phyloP scores from a whole-genome alignment of 1,284 basidiomycete species.

The Nidula niveotomentosa region DNA sequence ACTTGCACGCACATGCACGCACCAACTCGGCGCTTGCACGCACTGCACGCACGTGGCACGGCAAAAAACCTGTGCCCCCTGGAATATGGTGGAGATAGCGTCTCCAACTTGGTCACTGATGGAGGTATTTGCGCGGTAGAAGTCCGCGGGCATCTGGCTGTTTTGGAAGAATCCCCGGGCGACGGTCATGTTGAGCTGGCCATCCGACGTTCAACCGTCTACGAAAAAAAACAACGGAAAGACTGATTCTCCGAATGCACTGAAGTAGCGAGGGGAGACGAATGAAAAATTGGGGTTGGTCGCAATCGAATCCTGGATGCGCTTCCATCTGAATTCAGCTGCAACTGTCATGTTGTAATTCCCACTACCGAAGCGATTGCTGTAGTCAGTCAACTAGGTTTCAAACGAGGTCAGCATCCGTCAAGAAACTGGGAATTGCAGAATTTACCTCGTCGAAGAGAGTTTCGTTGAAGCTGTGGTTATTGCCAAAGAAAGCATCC shows the following conservation, averaged over 20 bases:
- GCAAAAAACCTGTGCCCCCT: too few species aligned
- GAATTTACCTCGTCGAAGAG: slow-evolving; percentile 6
- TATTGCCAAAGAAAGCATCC: slow-evolving; percentile 7
- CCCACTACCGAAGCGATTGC: slow-evolving; percentile 8
- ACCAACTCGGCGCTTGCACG: too few species aligned
- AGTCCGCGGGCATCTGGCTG: slow-evolving; percentile 3
- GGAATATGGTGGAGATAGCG: not conserved
- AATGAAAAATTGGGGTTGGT: slow-evolving; percentile 6
- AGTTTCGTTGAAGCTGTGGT: slow-evolving; percentile 8
- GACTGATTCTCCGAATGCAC: slow-evolving; percentile 5
- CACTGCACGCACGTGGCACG: too few species aligned
- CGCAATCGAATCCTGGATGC: slow-evolving; percentile 8
- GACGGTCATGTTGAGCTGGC: slow-evolving; percentile 2
- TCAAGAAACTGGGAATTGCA: not conserved
- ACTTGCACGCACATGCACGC: too few species aligned
- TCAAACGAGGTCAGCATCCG: not conserved
- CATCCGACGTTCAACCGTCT: slow-evolving; percentile 4
- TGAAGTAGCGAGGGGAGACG: slow-evolving; percentile 7
- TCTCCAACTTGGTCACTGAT: not conserved
- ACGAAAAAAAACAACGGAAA: slow-evolving; percentile 6
- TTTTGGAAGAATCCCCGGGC: slow-evolving; percentile 3
- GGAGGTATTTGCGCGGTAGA: slow-evolving; percentile 2
- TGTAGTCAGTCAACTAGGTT: slow-evolving; percentile 3
- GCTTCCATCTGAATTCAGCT: slow-evolving; percentile 5
- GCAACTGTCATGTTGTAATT: slow-evolving; percentile 6